Percentiles rank a stretch among this genome's conserved stretches.
Evolutionary conservation across 768 basidiomycete species (phyloP).

Genomic region (Pulveroboletus sp.): DNA sequence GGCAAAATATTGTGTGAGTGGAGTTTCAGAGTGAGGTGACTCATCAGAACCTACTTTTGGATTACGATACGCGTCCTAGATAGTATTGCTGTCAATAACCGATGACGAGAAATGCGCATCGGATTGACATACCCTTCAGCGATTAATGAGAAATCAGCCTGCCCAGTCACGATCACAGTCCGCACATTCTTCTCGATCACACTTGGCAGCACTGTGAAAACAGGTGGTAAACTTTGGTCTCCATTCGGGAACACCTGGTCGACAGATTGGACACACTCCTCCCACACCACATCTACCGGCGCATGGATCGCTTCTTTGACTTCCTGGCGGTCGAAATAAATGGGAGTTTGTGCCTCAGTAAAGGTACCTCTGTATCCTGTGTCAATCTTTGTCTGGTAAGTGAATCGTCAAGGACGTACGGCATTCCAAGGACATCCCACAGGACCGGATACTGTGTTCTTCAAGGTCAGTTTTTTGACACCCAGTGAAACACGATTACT

Average conservation of each 20-base stretch:
- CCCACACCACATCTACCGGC: constrained; percentile 61
- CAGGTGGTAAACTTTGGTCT: constrained; percentile 61
- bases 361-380: constrained; percentile 50
- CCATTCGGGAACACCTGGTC: too few species aligned
- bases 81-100: not conserved
- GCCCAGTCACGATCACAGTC: constrained; percentile 67
- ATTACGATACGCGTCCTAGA: constrained; percentile 57
- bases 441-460: constrained; percentile 51
- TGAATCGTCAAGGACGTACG: constrained; percentile 43
- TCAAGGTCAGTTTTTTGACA: not conserved
- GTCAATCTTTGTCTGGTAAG: not conserved
- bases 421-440: constrained; percentile 82
- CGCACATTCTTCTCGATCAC: constrained; percentile 75
- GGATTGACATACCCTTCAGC: constrained; percentile 58
- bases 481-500: constrained; percentile 6
- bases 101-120: not conserved
- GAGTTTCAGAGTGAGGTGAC: not conserved
- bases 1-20: too few species aligned
- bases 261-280: too few species aligned
- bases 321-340: constrained; percentile 83
- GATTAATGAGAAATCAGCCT: constrained; percentile 71
- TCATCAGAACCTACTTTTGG: constrained; percentile 52
- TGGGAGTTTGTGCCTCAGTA: constrained; percentile 51
- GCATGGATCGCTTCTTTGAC: too few species aligned
- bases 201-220: constrained; percentile 63